Evolutionary conservation across 495 filamentous ascomycete species (phyloP), one percentile per base, ranked within the genome.

Genomic region (Neurospora sp.): DNA sequence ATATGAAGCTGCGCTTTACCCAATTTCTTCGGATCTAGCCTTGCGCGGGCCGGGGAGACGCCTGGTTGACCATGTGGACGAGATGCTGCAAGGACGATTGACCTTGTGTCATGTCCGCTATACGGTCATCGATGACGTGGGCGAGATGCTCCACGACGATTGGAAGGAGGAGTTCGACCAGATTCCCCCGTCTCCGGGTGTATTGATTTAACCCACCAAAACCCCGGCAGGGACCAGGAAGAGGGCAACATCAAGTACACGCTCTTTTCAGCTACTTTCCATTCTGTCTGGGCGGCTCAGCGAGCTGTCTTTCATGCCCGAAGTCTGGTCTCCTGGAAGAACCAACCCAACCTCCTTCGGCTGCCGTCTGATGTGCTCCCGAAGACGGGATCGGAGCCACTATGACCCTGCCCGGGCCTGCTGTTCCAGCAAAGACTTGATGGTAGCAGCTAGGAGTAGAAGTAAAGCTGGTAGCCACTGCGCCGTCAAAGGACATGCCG

Each of bases 191-290:
- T 97, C 85, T 84, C 86, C 71, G 93, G 93, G 70, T 91, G 90
- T 77, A 91, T 92, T 93, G 86, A 84, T 87, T 82, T 35, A 35
- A 5, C 35, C 35, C 35, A 35, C 35, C 35, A 35, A 35, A 35
- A 35, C 35, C 35, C 35, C 35, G 35, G 4, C 35, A 35, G 35
- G 35, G 35, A 35, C 35, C 35, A 35, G 35, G 35, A 35, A 35
- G 35, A 35, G 35, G 35, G 4, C 35, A 35, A 35, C 35, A 35
- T 35, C 35, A 90, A 82, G 23, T 97, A 92, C 83, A 84, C 97
- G 87, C 93, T 99, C 88, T 98, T 98, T 76, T 97, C 93, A 4
- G 96, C 96, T 12, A 98, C 95, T 0, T 98, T 98, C 79, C 90
- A 20, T 48, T 3, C 18, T 1, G 0, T 20, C 20, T 20, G 18